Percentiles rank a stretch among this genome's conserved stretches.
Evolutionary conservation across 1,139 yeast species (phyloP).

Genomic region (Geotrichum bryndzae): DNA sequence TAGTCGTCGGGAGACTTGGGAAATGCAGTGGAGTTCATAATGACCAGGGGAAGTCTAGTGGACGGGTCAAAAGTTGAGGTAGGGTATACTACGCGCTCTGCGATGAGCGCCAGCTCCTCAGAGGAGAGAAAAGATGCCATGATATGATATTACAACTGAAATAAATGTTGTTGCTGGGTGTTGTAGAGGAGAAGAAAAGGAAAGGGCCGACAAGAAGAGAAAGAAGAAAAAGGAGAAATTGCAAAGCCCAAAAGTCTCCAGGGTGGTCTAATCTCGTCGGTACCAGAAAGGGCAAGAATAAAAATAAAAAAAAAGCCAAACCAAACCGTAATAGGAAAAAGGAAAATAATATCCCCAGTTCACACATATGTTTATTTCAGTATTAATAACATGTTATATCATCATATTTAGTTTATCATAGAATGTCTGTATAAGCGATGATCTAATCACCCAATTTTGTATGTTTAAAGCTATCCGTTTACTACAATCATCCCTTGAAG

Average conservation of each 20-base stretch:
- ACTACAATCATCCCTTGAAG: no score
- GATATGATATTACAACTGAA: background rate
- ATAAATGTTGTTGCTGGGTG: background rate
- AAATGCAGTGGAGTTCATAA: constrained; percentile 66
- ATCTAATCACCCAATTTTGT: no score
- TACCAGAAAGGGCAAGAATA: background rate
- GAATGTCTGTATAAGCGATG: no score
- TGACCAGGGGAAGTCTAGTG: constrained; percentile 58
- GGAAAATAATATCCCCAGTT: background rate
- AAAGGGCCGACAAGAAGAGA: background rate
- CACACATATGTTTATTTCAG: no score
- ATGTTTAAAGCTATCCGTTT: no score
- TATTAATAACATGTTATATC: no score
- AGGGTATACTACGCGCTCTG: constrained; percentile 50
- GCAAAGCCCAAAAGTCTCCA: background rate
- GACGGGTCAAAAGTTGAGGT: constrained; percentile 55
- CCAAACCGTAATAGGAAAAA: background rate
- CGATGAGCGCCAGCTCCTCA: constrained; percentile 15
- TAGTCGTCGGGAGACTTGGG: constrained; percentile 34
- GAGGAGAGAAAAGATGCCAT: background rate
- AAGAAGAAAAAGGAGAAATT: background rate
- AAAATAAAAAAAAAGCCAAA: background rate
- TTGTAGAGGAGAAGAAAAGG: background rate
- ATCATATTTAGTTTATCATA: no score
- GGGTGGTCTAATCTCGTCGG: background rate